Conservation (phyloP, 2,329 filamentous ascomycete genomes). For the Blumeria hordei region DNA sequence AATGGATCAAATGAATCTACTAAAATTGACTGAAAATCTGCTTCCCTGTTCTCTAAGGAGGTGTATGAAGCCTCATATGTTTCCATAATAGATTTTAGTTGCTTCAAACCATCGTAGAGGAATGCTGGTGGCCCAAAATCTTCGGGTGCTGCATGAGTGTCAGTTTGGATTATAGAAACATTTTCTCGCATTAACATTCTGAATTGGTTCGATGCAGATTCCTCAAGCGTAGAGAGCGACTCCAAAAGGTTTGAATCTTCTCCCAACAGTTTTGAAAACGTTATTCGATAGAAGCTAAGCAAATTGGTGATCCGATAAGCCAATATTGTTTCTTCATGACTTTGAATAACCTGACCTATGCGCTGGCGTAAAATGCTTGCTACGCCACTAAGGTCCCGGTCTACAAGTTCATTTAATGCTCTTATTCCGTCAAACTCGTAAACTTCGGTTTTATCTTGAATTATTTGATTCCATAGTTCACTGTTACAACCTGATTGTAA, state of each 20-base stretch:
- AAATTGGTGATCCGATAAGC: conserved; percentile 82
- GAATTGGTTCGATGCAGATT: conserved; percentile 63
- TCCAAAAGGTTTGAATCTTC: conserved; percentile 43
- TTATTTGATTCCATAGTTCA: conserved; percentile 55
- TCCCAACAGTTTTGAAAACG: conserved; percentile 60
- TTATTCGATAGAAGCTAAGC: conserved; percentile 67
- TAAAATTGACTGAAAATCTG: conserved; percentile 52
- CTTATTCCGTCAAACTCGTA: conserved; percentile 53
- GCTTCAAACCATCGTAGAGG: conserved; percentile 54
- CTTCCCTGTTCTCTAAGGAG: conserved; percentile 29
- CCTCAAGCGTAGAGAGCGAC: conserved; percentile 42
- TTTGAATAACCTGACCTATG: conserved; percentile 76
- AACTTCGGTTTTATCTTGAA: conserved; percentile 29
- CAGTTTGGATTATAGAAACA: conserved; percentile 46
- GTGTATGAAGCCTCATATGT: conserved; percentile 67
- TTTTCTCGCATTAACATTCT: conserved; percentile 59
- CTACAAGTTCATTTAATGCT: conserved; percentile 66
- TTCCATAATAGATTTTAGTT: conserved; percentile 55
- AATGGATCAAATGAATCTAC: conserved; percentile 70
- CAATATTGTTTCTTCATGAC: conserved; percentile 69
- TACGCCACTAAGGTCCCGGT: conserved; percentile 61
- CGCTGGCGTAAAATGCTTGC: conserved; percentile 68
- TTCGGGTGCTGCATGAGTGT: conserved; percentile 43
- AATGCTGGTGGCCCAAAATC: conserved; percentile 62
- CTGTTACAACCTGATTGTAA: conserved; percentile 59